Base-by-base conservation (phyloP, 1,284 basidiomycete species). In the Marasmius sp. region DNA sequence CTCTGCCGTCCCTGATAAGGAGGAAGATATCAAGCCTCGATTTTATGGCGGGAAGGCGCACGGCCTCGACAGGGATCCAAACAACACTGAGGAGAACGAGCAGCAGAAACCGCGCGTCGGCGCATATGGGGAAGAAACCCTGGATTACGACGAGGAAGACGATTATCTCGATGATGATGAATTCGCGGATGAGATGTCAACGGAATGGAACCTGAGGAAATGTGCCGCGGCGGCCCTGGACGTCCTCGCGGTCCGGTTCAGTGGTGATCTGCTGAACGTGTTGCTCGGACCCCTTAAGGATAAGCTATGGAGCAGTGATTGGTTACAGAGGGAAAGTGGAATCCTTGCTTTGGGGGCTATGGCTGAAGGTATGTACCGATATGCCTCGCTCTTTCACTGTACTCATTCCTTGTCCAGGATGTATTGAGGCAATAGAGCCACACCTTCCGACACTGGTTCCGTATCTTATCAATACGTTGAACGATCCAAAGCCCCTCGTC, bases 121-220 rank as follows among this genome's bases (percentile, higher is more conserved):
- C 20, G 87, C 84, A 0, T 92, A 91, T 64, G 89, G 89, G 36
- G 88, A 89, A 69, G 90, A 90, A 72, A 84, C 85, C 61, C 79
- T 81, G 70, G 89, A 79, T 52, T 89, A 89, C 3, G 92, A 94
- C 11, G 94, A 97, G 1, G 92, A 95, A 9, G 88, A 91, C 20
- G 91, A 95, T 61, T 87, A 94, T 67, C 84, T 92, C 57, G 92
- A 97, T 64, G 92, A 93, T 61, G 93, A 95, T 45, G 94, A 96
- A 64, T 95, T 96, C 68, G 95, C 95, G 9, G 97, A 99, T 66
- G 97, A 98, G 71, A 93, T 93, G 79, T 90, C 93, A n/a, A 96
- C 95, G 9, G 95, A 98, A 74, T 99, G 97, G 97, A 99, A 99
- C 77, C 80, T 99, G 65, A 86, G 97, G 67, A 99, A 99, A 79